Base-by-base conservation (phyloP, 768 basidiomycete genomes). In the Podaxis sp. region DNA sequence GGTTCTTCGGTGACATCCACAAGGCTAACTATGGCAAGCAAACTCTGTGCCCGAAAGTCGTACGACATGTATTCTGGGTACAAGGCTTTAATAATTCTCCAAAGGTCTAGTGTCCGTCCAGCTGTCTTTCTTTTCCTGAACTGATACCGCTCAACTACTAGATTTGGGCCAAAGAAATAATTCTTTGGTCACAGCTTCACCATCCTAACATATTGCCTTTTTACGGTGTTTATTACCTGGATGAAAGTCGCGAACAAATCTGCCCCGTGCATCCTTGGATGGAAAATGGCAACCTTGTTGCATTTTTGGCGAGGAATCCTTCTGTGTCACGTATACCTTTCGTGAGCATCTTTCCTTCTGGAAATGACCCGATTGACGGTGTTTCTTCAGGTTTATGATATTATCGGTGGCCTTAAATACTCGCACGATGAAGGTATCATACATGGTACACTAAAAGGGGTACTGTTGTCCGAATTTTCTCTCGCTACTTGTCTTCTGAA, bases 61-160 rank as follows among this genome's bases (percentile, higher is more conserved):
- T 71, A 13, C 70, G 61, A 43, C 59, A 1, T n/a, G 2, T 69
- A 41, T 73, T 68, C 19, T 54, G 66, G 63, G 61, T 15, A 19
- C 69, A 66, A 8, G 63, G 65, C 46, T 54, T 27, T 33, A 49
- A 57, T n/a, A 52, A 59, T 7, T 55, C 65, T 24, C 24, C 69
- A n/a, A 71, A 70, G 69, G 73, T 73, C n/a, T 50, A 3, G 25
- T 27, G 12, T 50, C 22, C 3, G 24, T 13, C 12, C 22, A 0
- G 68, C 66, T 7, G 62, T 65, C 24, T 49, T 22, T 37, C 50
- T 58, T 29, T 53, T 57, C 7, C 65, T 25, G 22, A 70, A 19
- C 70, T 68, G 70, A 71, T 72, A 22, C 41, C 17, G 6, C 7
- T 53, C 65, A 11, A 55, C 12, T 5, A 13, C 54, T 12, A 55